Percentiles rank a stretch among this genome's conserved stretches.
Conservation (phyloP, 352 stramenopile species). For the Globisporangium alternatum region DNA sequence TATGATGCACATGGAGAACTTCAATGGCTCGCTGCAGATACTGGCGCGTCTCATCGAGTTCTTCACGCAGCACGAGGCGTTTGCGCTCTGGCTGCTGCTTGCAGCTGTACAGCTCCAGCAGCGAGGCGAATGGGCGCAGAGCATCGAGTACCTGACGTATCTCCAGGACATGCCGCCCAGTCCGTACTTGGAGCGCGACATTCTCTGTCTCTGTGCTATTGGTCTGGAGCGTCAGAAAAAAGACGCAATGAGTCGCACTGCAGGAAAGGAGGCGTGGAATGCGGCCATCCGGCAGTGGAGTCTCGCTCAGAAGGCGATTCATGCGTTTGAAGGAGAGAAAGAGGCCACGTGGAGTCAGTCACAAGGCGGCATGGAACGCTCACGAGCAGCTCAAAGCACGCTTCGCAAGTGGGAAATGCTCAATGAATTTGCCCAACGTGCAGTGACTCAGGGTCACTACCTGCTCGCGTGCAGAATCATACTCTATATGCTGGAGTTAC, state of each 20-base stretch:
- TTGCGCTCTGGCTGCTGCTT: conserved; percentile 58
- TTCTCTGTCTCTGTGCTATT: conserved; percentile 57
- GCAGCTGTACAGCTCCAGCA: conserved; percentile 61
- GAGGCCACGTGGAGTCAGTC: not conserved
- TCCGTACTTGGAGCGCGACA: conserved; percentile 58
- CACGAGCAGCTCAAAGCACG: not conserved
- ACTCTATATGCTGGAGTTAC: conserved; percentile 42
- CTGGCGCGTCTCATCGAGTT: conserved; percentile 59
- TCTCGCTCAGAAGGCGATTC: conserved; percentile 34
- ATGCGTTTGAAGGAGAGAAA: not conserved
- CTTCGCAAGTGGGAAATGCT: conserved; percentile 50
- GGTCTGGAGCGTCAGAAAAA: conserved; percentile 32
- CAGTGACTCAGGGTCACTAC: conserved; percentile 47
- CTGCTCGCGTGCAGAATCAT: conserved; percentile 41
- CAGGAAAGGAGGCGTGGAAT: conserved; percentile 52
- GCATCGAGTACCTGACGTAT: conserved; percentile 57
- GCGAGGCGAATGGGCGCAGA: conserved; percentile 47
- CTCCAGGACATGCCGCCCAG: conserved; percentile 44
- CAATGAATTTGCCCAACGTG: conserved; percentile 45
- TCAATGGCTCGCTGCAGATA: conserved; percentile 44
- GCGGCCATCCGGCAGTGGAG: conserved; percentile 52
- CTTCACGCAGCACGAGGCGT: conserved; percentile 41
- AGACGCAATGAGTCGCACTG: conserved; percentile 7
- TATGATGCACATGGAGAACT: conserved; percentile 57
- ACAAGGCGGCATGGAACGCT: not conserved